A percentile compares a stretch with the other conserved stretches of the same genome.
Evolutionary conservation across 2,329 filamentous ascomycete species (phyloP).

Genomic region (Colletotrichum filicis): DNA sequence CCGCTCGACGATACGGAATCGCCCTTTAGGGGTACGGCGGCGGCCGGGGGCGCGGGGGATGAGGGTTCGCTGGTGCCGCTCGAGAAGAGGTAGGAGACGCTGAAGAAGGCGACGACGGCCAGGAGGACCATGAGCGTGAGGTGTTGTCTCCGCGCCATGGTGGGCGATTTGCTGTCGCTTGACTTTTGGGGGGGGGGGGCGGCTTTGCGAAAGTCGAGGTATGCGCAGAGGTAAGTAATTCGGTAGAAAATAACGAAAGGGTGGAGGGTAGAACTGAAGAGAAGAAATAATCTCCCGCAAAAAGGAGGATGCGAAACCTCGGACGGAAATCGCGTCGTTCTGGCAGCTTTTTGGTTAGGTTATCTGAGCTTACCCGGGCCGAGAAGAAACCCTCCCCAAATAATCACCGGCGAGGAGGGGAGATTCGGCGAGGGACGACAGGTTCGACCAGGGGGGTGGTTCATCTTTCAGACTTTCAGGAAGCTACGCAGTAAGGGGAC

Average conservation of each 20-base stretch:
- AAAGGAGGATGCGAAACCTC: not conserved
- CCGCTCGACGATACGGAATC: conserved; percentile 30
- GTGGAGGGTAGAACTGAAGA: not conserved
- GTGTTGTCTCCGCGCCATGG: conserved; percentile 65
- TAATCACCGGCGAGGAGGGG: not conserved
- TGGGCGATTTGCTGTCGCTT: conserved; percentile 29
- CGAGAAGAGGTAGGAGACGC: conserved; percentile 69
- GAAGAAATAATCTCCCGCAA: not conserved
- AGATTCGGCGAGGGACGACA: not conserved
- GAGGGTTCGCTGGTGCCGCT: conserved; percentile 45
- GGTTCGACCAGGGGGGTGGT: not conserved
- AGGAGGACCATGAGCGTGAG: conserved; percentile 65
- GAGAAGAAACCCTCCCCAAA: not conserved
- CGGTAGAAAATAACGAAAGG: no score
- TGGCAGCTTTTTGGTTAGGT: not conserved
- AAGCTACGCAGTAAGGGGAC: not conserved
- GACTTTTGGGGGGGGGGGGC: not conserved
- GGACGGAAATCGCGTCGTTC: not conserved
- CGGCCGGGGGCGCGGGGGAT: conserved; percentile 13
- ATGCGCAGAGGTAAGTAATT: not conserved
- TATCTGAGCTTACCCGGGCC: not conserved
- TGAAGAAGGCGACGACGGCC: conserved; percentile 65
- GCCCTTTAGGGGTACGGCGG: conserved; percentile 35
- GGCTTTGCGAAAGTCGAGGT: not conserved
- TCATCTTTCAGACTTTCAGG: no score